phyloP scores from a whole-genome alignment of 345 rosid species.

The Conringia planisiliqua region DNA sequence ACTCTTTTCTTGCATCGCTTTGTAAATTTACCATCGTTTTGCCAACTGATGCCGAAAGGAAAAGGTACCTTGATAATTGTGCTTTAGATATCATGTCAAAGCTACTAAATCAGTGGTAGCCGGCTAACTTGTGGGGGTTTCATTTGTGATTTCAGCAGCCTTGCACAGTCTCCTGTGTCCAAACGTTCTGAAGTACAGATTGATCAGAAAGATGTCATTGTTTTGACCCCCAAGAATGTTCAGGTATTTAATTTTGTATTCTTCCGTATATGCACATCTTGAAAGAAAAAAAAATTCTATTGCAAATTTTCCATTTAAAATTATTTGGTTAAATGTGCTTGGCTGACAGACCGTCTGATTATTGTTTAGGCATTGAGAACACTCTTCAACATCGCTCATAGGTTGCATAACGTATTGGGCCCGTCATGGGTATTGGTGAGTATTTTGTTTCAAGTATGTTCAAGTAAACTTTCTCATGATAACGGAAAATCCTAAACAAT shows the following conservation, averaged over 20 bases:
- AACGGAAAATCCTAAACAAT: slow-evolving; percentile 23
- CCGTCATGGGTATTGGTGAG: slow-evolving; percentile 99
- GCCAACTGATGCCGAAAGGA: slow-evolving; percentile 73
- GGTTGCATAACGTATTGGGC: slow-evolving; percentile 91
- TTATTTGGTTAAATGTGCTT: not conserved
- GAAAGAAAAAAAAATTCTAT: not conserved
- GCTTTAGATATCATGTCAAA: slow-evolving; percentile 10
- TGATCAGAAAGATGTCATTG: slow-evolving; percentile 73
- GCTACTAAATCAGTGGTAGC: slow-evolving; percentile 6
- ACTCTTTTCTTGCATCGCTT: slow-evolving; percentile 92
- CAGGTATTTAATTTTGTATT: slow-evolving; percentile 54
- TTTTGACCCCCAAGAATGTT: slow-evolving; percentile 93
- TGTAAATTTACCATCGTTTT: slow-evolving; percentile 90
- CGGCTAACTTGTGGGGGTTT: slow-evolving; percentile 10
- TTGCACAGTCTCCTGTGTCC: slow-evolving; percentile 71
- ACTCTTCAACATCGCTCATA: slow-evolving; percentile 92
- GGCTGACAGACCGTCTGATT: slow-evolving; percentile 20
- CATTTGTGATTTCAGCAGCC: slow-evolving; percentile 54
- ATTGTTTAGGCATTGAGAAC: slow-evolving; percentile 80
- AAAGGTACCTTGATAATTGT: slow-evolving; percentile 48
- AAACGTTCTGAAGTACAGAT: slow-evolving; percentile 65
- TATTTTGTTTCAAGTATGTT: slow-evolving; percentile 27
- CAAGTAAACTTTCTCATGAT: slow-evolving; percentile 20
- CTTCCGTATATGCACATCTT: slow-evolving; percentile 5
- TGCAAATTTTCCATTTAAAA: slow-evolving; percentile 3